Percentiles rank a stretch among this genome's conserved stretches.
phyloP scores from a whole-genome alignment of 1,284 basidiomycete species.

The Cutaneotrichosporon mucoides region DNA sequence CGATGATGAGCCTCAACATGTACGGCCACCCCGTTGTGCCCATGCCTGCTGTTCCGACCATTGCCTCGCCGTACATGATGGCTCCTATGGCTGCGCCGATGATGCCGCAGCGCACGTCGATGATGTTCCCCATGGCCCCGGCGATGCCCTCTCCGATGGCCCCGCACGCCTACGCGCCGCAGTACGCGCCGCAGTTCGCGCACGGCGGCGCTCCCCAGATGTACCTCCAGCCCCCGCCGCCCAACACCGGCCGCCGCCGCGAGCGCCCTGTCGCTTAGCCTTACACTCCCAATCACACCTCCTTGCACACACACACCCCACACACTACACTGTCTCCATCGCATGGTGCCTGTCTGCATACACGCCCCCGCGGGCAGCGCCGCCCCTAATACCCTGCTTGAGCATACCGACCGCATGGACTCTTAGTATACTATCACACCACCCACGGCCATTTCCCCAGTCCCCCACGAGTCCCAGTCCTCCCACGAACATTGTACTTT shows the following conservation, averaged over 20 bases:
- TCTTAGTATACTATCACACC: not conserved
- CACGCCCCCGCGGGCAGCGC: not conserved
- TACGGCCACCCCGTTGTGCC: slow-evolving; percentile 1
- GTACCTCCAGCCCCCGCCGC: slow-evolving; percentile 12
- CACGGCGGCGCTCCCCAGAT: slow-evolving; percentile 12
- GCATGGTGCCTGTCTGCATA: not conserved
- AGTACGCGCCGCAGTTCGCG: slow-evolving; percentile 5
- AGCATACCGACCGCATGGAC: not conserved
- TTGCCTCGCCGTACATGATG: not conserved
- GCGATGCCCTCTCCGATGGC: slow-evolving; percentile 3
- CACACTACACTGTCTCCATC: slow-evolving; percentile 2
- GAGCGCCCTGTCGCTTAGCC: slow-evolving; percentile 19
- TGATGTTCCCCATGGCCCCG: slow-evolving; percentile 7
- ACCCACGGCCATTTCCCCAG: not conserved
- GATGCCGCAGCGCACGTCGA: slow-evolving; percentile 3
- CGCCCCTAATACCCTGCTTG: slow-evolving; percentile 1
- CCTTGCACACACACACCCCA: not conserved
- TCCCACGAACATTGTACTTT: not conserved
- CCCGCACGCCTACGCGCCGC: not conserved
- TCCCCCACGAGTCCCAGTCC: too few relatives aligned
- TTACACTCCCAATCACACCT: not conserved
- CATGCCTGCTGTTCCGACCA: not conserved
- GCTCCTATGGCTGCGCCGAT: not conserved
- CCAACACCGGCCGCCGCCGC: slow-evolving; percentile 13
- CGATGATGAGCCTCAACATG: slow-evolving; percentile 13